Percentiles rank a stretch among this genome's conserved stretches.
phyloP scores from a whole-genome alignment of 352 stramenopile species.

The Paralagenidium karlingii region DNA sequence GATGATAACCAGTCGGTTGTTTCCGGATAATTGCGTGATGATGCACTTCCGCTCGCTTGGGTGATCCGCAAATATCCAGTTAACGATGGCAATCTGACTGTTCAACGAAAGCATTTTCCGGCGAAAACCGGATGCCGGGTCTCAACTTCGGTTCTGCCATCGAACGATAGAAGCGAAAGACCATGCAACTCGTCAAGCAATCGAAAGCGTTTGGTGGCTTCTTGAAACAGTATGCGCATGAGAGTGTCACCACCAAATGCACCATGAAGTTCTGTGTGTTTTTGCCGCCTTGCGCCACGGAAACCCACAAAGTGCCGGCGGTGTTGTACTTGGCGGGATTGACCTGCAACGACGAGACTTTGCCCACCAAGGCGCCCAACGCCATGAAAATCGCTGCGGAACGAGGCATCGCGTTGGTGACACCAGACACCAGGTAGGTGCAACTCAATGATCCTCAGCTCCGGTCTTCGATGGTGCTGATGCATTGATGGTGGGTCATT shows the following conservation, averaged over 20 bases:
- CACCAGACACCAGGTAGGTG: constrained; percentile 85
- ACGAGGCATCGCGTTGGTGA: constrained; percentile 90
- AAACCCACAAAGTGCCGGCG: constrained; percentile 58
- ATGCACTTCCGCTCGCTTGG: too few relatives aligned
- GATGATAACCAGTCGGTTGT: too few relatives aligned
- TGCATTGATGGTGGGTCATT: neutral
- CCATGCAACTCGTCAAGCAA: constrained; percentile 75
- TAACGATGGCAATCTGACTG: too few relatives aligned
- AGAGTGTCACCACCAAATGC: constrained; percentile 62
- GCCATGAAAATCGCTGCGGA: constrained; percentile 83
- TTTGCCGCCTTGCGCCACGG: constrained; percentile 48
- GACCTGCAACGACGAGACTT: constrained; percentile 94
- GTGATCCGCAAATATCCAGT: too few relatives aligned
- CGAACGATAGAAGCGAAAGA: too few relatives aligned
- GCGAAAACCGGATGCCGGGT: too few relatives aligned
- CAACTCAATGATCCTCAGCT: too few relatives aligned
- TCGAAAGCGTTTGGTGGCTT: constrained; percentile 57
- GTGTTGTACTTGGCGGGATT: constrained; percentile 95
- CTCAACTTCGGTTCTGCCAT: too few relatives aligned
- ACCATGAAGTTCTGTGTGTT: constrained; percentile 90
- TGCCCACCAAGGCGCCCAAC: constrained; percentile 90
- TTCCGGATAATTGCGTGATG: too few relatives aligned
- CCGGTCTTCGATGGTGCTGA: too few relatives aligned
- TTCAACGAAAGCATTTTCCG: too few relatives aligned
- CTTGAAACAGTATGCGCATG: constrained; percentile 80